Base-by-base conservation (phyloP, 2,329 filamentous ascomycete genomes). In the Zymoseptoria passerinii region DNA sequence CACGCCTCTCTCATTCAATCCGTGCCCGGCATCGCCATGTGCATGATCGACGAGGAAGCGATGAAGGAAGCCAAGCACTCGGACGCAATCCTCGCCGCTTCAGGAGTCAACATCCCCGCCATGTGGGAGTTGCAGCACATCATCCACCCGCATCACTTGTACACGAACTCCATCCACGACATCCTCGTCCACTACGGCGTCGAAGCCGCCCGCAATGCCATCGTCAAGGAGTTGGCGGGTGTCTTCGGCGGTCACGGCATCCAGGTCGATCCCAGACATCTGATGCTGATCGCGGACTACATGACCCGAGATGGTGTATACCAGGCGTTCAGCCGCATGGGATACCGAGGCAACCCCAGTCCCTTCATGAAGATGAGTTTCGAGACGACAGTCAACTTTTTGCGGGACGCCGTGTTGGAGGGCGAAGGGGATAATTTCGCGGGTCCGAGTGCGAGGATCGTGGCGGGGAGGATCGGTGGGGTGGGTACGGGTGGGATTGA, bases 311-410 rank as follows among this genome's bases (percentile, higher is more conserved):
- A 86, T 60, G 94, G 94, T 65, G 86, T 84, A 1, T 99, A 95
- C 77, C 88, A 86, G 52, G 87, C 94, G 0, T 99, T 99, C 77
- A 96, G 90, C 75, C 88, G 94, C 53, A 95, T 89, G 71, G 94
- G 92, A 1, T 79, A 99, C 61, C 86, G 85, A 70, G 86, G 89
- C 64, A 92, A 90, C 69, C 87, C 92, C 28, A 92, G 87, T 65
- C 91, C 94, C 0, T 92, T 99, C 67, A 92, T 94, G 76, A 97
- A 97, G 81, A 97, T 97, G 92, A 95, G 90, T 73, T 99, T 97
- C 77, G 94, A 99, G 81, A 99, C 94, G 3, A 99, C 94, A 2
- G 83, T 97, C 48, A 87, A 88, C 0, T 96, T 96, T 79, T 80
- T 99, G 69, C 92, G 89, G 73, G 94, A 97, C 71, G 92, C 94